A percentile compares a stretch with the other conserved stretches of the same genome.
phyloP scores from a whole-genome alignment of 139 green algal species.

The Chlamydomonas incerta region DNA sequence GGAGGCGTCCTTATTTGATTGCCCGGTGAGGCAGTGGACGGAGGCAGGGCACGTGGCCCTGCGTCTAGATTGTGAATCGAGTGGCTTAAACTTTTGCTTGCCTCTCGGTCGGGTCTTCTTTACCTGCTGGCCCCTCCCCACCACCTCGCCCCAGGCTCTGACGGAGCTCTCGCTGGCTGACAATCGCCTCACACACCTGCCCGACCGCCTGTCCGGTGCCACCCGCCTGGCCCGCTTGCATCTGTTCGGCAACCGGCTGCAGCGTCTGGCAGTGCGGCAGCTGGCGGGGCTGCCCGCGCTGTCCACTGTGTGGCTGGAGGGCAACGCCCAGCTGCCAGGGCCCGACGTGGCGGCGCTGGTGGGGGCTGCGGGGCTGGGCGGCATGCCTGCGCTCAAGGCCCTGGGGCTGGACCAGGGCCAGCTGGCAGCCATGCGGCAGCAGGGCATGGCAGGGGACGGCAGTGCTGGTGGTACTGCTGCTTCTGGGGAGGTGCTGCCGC shows the following conservation, averaged over 20 bases:
- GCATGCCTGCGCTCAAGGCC: conserved; percentile 26
- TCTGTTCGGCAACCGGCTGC: conserved; percentile 81
- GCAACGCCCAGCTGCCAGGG: conserved; percentile 70
- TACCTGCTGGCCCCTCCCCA: too few species aligned
- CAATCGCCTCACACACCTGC: conserved; percentile 68
- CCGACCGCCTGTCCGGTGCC: conserved; percentile 52
- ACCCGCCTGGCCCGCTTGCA: conserved; percentile 69
- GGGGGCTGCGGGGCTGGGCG: neutral
- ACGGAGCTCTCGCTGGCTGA: conserved; percentile 77
- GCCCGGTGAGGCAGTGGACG: neutral
- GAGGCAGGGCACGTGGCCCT: too few species aligned
- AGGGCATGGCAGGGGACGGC: neutral
- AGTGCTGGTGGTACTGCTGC: neutral
- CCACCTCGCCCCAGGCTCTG: too few species aligned
- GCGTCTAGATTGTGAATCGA: too few species aligned
- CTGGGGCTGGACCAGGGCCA: conserved; percentile 70
- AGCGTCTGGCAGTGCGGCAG: conserved; percentile 48
- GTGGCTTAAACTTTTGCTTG: too few species aligned
- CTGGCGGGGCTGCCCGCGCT: conserved; percentile 37
- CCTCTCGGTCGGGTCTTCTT: too few species aligned
- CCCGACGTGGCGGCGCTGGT: conserved; percentile 51
- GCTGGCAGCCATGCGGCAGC: neutral
- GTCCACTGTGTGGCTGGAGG: conserved; percentile 79
- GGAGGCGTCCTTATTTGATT: conserved; percentile 9
- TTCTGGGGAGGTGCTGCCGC: neutral